A percentile compares a stretch with the other conserved stretches of the same genome.
These are phyloP conservation scores for Sphaerostilbella broomeana DNA, from an alignment of 2,329 filamentous ascomycete species.

Conservation along the genomic window DNA sequence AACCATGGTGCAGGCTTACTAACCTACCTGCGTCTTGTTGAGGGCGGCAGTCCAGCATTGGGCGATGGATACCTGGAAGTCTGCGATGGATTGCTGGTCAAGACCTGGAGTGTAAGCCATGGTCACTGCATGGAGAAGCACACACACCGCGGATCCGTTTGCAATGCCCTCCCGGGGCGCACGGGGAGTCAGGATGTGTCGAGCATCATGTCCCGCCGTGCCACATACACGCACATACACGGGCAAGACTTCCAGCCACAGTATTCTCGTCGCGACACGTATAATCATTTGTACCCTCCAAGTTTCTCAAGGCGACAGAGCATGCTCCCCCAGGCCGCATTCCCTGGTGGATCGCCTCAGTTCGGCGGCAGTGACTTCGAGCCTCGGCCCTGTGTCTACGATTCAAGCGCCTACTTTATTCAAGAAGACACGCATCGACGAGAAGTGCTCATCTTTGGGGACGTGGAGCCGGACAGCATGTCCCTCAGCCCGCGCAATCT, in stretches of 20 bases:
- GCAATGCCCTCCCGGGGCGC: slow-evolving; percentile 43
- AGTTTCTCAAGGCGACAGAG: slow-evolving; percentile 19
- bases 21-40: slow-evolving; percentile 80
- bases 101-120: slow-evolving; percentile 81
- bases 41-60: slow-evolving; percentile 79
- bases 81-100: slow-evolving; percentile 81
- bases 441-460: slow-evolving; percentile 90
- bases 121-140: slow-evolving; percentile 78
- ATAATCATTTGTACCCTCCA: slow-evolving; percentile 17
- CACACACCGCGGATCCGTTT: slow-evolving; percentile 53
- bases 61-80: slow-evolving; percentile 86
- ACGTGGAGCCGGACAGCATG: slow-evolving; percentile 86
- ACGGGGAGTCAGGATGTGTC: slow-evolving; percentile 45
- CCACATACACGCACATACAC: slow-evolving; percentile 21
- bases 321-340: slow-evolving; percentile 26
- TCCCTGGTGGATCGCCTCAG: slow-evolving; percentile 21
- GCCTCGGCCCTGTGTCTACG: slow-evolving; percentile 61
- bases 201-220: slow-evolving; percentile 23
- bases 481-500: slow-evolving; percentile 74
- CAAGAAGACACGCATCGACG: slow-evolving; percentile 61
- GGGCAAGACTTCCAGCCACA: slow-evolving; percentile 35
- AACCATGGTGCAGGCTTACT: slow-evolving; percentile 89
- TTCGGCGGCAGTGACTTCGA: slow-evolving; percentile 21
- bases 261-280: slow-evolving; percentile 22
- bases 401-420: slow-evolving; percentile 92